A percentile compares a stretch with the other conserved stretches of the same genome.
These are phyloP conservation scores for Abelmoschus esculentus DNA, from an alignment of 345 rosid species.

Conservation along the genomic window DNA sequence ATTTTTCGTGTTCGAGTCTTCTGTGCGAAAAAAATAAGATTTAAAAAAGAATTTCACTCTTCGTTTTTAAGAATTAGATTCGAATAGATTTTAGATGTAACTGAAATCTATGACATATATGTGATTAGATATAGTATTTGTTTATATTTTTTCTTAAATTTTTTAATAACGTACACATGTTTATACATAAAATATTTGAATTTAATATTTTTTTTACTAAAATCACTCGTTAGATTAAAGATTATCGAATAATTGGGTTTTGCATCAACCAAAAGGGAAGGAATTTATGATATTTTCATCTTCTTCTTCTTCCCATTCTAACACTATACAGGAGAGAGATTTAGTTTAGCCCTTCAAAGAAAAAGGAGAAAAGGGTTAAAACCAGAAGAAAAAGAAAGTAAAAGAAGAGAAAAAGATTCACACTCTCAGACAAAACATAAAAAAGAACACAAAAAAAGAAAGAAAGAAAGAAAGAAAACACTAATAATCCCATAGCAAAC, in stretches of 20 bases:
- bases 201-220: too few species aligned
- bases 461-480: too few species aligned
- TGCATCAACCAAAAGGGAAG: slow-evolving; percentile 3
- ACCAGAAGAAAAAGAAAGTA: not conserved
- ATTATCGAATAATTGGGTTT: not conserved
- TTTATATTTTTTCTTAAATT: too few species aligned
- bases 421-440: not conserved
- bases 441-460: not conserved
- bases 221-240: too few species aligned
- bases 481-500: slow-evolving; percentile 26
- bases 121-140: too few species aligned
- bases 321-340: slow-evolving; percentile 8
- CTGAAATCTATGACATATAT: too few species aligned
- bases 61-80: not conserved
- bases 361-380: slow-evolving; percentile 19
- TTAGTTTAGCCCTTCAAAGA: slow-evolving; percentile 16
- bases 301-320: not conserved
- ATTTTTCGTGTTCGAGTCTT: not conserved
- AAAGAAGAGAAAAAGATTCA: not conserved
- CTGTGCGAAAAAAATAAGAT: too few species aligned
- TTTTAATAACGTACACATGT: too few species aligned
- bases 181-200: too few species aligned
- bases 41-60: not conserved
- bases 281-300: slow-evolving; percentile 8
- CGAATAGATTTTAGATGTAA: not conserved